These are phyloP conservation scores for Phanerodontia chrysosporium DNA, from an alignment of 768 basidiomycete species.

Conservation along the genomic window DNA sequence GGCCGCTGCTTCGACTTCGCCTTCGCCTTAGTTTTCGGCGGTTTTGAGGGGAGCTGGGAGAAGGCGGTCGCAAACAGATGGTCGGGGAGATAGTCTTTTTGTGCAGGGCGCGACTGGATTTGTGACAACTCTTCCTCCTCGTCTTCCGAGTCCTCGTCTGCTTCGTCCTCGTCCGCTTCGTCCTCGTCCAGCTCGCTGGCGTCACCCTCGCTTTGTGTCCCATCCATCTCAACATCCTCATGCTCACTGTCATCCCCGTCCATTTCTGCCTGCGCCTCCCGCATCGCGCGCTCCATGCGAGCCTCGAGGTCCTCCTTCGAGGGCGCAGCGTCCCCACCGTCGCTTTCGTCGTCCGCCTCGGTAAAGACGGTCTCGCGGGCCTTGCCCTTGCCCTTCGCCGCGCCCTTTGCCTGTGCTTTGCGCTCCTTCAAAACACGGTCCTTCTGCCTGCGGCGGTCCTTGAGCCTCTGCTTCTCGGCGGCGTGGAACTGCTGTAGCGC, in stretches of 20 bases:
- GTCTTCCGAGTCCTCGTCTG: constrained; percentile 15
- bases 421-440: constrained; percentile 50
- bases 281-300: constrained; percentile 40
- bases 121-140: constrained; percentile 5
- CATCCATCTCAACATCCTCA: constrained; percentile 24
- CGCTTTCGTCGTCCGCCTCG: constrained; percentile 19
- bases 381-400: constrained; percentile 16
- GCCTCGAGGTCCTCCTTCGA: constrained; percentile 22
- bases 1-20: constrained; percentile 4
- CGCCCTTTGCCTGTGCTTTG: constrained; percentile 21
- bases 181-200: constrained; percentile 21
- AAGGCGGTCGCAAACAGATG: constrained; percentile 60
- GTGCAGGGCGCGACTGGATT: constrained; percentile 1
- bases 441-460: constrained; percentile 41
- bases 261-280: constrained; percentile 31
- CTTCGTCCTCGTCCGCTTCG: constrained; percentile 11
- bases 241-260: constrained; percentile 24
- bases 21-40: constrained; percentile 22
- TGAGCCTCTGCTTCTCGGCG: constrained; percentile 37
- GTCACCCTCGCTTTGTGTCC: constrained; percentile 2
- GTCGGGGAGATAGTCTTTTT: constrained; percentile 56
- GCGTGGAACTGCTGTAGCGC: constrained; percentile 33
- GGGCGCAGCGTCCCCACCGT: background rate
- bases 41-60: constrained; percentile 24
- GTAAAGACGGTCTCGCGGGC: constrained; percentile 6